A percentile compares a stretch with the other conserved stretches of the same genome.
Conservation (phyloP, 2,329 filamentous ascomycete species). For the Trichoderma citrinoviride region DNA sequence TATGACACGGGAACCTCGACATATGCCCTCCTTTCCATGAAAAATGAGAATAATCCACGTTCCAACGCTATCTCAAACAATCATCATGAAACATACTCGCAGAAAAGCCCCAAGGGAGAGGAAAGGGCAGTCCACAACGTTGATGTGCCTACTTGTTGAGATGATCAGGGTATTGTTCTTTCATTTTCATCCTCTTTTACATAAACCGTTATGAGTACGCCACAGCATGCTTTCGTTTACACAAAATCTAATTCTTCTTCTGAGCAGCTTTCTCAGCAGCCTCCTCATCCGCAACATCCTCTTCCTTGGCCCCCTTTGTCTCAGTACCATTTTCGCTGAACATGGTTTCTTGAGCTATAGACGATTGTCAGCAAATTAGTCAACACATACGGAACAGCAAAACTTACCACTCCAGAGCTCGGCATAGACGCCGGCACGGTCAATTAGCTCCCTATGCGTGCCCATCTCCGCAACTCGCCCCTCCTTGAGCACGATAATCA, state of each 20-base stretch:
- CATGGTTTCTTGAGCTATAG: constrained; percentile 60
- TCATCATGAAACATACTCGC: too few species aligned
- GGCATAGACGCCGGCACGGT: constrained; percentile 75
- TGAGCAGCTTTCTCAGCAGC: constrained; percentile 17
- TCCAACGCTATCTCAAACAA: too few species aligned
- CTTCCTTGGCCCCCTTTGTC: constrained; percentile 35
- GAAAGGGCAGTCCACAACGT: not conserved
- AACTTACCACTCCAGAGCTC: constrained; percentile 80
- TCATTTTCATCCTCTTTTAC: not conserved
- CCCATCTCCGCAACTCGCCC: constrained; percentile 86
- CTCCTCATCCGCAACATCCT: constrained; percentile 28
- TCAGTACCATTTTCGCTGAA: constrained; percentile 49
- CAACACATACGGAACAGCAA: not conserved
- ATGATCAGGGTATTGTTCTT: not conserved
- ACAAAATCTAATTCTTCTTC: constrained; percentile 23
- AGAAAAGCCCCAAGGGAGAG: too few species aligned
- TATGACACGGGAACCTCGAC: not conserved
- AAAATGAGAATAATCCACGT: not conserved
- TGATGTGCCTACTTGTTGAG: not conserved
- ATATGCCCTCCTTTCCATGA: not conserved
- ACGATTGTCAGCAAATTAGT: not conserved
- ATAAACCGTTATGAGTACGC: not conserved
- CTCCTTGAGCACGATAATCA: constrained; percentile 86
- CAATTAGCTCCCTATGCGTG: constrained; percentile 80
- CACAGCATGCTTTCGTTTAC: not conserved